A percentile compares a stretch with the other conserved stretches of the same genome.
Evolutionary conservation across 139 green algal genomes (phyloP).

Genomic region (Coccomyxa sp.): DNA sequence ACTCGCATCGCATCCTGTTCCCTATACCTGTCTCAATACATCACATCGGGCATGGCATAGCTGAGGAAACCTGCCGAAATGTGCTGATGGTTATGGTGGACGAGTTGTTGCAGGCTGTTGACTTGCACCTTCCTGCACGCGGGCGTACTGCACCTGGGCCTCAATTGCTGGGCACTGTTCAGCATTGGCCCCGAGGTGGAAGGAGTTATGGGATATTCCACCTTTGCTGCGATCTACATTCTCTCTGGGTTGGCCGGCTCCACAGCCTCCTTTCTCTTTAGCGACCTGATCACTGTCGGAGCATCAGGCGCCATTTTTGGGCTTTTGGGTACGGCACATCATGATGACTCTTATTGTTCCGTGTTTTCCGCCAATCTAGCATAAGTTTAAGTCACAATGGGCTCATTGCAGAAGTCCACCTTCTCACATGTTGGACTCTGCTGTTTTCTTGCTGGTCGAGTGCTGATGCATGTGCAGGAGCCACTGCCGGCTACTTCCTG

Average conservation of each 20-base stretch:
- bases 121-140: constrained; percentile 24
- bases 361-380: background rate
- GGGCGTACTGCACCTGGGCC: constrained; percentile 20
- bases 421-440: background rate
- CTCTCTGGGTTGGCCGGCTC: constrained; percentile 13
- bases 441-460: background rate
- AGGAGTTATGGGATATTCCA: constrained; percentile 15
- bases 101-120: constrained; percentile 15
- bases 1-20: background rate
- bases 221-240: constrained; percentile 21
- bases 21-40: too few relatives aligned
- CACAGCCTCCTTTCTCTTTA: constrained; percentile 14
- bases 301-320: constrained; percentile 23
- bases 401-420: background rate
- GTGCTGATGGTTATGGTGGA: background rate
- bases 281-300: constrained; percentile 16
- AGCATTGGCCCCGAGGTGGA: constrained; percentile 15
- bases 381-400: background rate
- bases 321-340: constrained; percentile 10
- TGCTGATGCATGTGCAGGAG: constrained; percentile 3
- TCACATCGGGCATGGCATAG: background rate
- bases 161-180: constrained; percentile 21
- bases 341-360: background rate
- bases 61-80: background rate
- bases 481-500: constrained; percentile 11